Evolutionary conservation across 1,284 basidiomycete species (phyloP), one percentile per base, ranked within the genome.

Genomic region (Cronartium ribicola): DNA sequence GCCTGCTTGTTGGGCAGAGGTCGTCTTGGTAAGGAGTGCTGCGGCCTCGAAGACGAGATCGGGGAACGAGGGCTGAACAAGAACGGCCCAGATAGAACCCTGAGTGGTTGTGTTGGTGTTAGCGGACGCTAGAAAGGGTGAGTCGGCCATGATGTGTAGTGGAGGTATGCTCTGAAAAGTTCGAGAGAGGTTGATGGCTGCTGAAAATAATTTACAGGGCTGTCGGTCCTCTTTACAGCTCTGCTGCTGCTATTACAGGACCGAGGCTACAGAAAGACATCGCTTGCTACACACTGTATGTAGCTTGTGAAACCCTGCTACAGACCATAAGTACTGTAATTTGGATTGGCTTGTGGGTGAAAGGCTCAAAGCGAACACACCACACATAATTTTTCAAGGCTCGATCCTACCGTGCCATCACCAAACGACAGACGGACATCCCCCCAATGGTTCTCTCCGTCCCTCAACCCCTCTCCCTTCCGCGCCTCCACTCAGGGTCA

Each of bases 1-100:
- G 29, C 29, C 2, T 61, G 37, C 37, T 22, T 62, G 51, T 55
- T 20, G n/a, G 51, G 10, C 29, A 6, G 29, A 62, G 3, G 60
- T 36, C 1, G 62, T 36, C 59, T 74, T 74, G n/a, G 65, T 74
- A n/a, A 74, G 41, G 48, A 74, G 37, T 8, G 37, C 57, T 11
- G 71, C 36, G 22, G 71, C 71, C 55, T 74, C 71, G 44, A 66
- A 74, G 5, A 74, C 71, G 14, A 74, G 43, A 46, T 74, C 71
- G 14, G 65, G 29, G 43, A 74, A 74, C 8, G 71, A 74, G 20
- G 65, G 64, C 20, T 74, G 71, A 13, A 67, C 51, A 14, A 74
- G 55, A 3, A 74, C 65, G 13, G 71, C 37, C 71, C 71, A 74
- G 13, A 74, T 66, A 13, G 71, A 66, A 39, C 71, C 71, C 40